These are phyloP conservation scores for Aspergillus latus DNA, from an alignment of 2,329 filamentous ascomycete genomes.

Conservation along the genomic window DNA sequence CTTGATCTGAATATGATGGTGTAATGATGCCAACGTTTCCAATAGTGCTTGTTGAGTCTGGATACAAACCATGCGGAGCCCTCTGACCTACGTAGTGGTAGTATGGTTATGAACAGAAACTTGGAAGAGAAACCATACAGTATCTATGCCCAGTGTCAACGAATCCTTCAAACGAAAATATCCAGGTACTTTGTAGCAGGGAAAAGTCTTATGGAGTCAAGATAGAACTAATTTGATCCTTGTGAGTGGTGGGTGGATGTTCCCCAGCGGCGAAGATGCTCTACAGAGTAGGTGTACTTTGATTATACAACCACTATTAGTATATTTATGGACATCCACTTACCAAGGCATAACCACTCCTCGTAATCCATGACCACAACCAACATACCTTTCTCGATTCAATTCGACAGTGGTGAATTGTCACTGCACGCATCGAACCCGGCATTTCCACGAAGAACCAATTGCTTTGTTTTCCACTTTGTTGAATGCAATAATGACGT, in stretches of 20 bases:
- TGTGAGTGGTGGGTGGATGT: neutral
- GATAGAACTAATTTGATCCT: neutral
- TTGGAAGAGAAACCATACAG: too few species aligned
- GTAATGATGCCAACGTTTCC: too few species aligned
- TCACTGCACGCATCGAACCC: neutral
- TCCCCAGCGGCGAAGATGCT: neutral
- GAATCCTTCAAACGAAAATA: neutral
- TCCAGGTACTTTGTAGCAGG: neutral
- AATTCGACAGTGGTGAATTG: neutral
- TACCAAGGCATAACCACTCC: neutral
- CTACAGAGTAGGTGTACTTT: neutral
- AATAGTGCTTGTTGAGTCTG: too few species aligned
- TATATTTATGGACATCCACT: neutral
- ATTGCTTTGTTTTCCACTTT: neutral
- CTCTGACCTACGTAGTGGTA: too few species aligned
- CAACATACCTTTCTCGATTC: neutral
- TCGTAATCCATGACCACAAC: neutral
- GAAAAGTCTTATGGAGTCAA: neutral
- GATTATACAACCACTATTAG: neutral
- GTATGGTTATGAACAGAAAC: too few species aligned
- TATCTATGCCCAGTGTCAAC: neutral
- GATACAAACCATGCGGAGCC: too few species aligned
- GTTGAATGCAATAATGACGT: neutral
- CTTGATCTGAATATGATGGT: too few species aligned
- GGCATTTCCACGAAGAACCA: neutral